Percentiles rank a stretch among this genome's conserved stretches.
Conservation (phyloP, 2,329 filamentous ascomycete genomes). For the Ceratocystiopsis sp. region DNA sequence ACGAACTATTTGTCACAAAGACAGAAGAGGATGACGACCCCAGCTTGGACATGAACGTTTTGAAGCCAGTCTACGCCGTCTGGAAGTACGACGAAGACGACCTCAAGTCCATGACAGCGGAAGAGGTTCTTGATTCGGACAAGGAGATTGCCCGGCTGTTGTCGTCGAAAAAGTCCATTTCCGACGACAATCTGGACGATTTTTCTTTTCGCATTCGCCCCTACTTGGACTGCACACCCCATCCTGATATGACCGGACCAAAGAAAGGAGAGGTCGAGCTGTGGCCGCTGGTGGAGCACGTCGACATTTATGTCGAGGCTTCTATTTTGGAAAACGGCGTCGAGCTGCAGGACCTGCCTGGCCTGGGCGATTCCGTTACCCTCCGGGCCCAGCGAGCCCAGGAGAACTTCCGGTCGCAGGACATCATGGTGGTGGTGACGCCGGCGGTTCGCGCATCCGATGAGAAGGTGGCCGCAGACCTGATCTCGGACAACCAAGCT, state of each 20-base stretch:
- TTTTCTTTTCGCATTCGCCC: conserved; percentile 2
- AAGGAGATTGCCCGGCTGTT: not conserved
- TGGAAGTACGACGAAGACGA: not conserved
- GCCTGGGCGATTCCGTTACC: conserved; percentile 24
- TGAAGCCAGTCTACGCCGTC: not conserved
- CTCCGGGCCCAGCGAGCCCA: conserved; percentile 13
- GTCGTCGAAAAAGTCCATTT: not conserved
- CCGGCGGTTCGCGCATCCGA: conserved; percentile 13
- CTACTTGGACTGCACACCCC: conserved; percentile 4
- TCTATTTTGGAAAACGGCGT: conserved; percentile 29
- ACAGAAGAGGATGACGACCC: not conserved
- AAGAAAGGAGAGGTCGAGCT: not conserved
- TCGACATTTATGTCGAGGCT: conserved; percentile 26
- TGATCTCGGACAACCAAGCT: conserved; percentile 15
- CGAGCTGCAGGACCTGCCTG: conserved; percentile 35
- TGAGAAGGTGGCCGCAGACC: conserved; percentile 9
- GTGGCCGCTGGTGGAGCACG: conserved; percentile 21
- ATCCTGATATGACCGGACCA: not conserved
- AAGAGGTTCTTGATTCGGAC: not conserved
- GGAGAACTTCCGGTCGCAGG: conserved; percentile 8
- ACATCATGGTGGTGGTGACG: conserved; percentile 14
- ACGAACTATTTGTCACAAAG: not conserved
- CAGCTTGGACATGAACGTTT: not conserved
- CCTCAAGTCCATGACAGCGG: not conserved
- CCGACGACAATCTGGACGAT: not conserved